A percentile compares a stretch with the other conserved stretches of the same genome.
phyloP scores from a whole-genome alignment of 179 eudicot species.

The Camellia oleifera region DNA sequence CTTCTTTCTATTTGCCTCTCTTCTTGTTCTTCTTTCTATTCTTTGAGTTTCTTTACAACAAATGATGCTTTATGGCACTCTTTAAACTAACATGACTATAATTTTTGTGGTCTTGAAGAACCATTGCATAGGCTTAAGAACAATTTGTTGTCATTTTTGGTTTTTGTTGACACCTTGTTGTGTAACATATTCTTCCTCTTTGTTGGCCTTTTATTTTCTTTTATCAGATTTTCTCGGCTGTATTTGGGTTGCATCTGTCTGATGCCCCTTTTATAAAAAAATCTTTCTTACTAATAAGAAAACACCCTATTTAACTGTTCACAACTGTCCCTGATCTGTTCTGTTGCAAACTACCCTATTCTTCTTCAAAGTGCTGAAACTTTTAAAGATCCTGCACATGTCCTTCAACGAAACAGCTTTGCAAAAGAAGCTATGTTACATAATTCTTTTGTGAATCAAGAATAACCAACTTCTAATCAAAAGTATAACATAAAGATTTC shows the following conservation, averaged over 20 bases:
- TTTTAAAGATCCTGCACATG: background rate
- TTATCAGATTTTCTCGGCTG: too few relatives aligned
- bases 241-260: too few relatives aligned
- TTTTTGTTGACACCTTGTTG: too few relatives aligned
- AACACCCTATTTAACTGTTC: background rate
- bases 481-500: background rate
- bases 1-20: background rate
- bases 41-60: background rate
- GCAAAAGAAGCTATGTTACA: background rate
- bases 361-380: background rate
- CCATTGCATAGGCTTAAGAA: too few relatives aligned
- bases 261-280: too few relatives aligned
- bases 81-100: background rate
- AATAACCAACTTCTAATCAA: background rate
- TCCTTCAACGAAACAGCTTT: background rate
- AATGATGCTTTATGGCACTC: background rate
- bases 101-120: background rate
- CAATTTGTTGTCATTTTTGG: too few relatives aligned
- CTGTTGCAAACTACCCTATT: background rate
- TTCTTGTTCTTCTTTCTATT: background rate
- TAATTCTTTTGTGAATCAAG: background rate
- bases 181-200: too few relatives aligned
- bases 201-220: too few relatives aligned
- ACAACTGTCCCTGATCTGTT: background rate
- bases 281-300: too few relatives aligned